phyloP scores from a whole-genome alignment of 225 moss, liverwort and hornwort genomes.

The Marchantia paleacea region DNA sequence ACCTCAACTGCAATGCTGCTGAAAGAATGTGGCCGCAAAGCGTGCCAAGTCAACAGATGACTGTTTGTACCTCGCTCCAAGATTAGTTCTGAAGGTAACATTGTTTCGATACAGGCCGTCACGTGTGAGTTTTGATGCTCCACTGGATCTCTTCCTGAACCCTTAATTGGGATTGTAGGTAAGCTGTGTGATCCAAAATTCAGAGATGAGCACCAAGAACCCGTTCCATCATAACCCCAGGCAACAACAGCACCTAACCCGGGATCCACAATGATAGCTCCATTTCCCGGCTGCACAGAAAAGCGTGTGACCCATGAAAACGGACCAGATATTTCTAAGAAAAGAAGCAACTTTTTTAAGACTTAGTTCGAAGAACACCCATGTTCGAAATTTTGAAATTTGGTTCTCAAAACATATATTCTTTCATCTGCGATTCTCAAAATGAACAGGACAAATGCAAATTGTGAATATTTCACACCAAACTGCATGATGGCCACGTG shows the following conservation, averaged over 20 bases:
- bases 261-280: constrained; percentile 95
- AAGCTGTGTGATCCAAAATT: constrained; percentile 15
- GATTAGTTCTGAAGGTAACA: not conserved
- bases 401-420: not conserved
- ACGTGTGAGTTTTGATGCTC: not conserved
- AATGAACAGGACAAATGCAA: not conserved
- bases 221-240: constrained; percentile 63
- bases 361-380: too few relatives aligned
- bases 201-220: constrained; percentile 20
- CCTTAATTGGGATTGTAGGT: not conserved
- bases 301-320: constrained; percentile 9
- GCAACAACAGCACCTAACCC: constrained; percentile 59
- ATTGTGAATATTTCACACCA: not conserved
- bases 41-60: not conserved
- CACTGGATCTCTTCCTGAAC: constrained; percentile 5
- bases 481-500: not conserved
- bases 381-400: not conserved
- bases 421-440: not conserved
- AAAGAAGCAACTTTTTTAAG: too few relatives aligned
- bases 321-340: not conserved
- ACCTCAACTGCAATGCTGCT: not conserved
- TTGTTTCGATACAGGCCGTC: not conserved
- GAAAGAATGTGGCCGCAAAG: not conserved
- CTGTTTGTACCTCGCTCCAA: not conserved
- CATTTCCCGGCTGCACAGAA: constrained; percentile 75